A percentile compares a stretch with the other conserved stretches of the same genome.
Evolutionary conservation across 2,329 filamentous ascomycete species (phyloP).

Genomic region (Sclerotinia trifoliorum): DNA sequence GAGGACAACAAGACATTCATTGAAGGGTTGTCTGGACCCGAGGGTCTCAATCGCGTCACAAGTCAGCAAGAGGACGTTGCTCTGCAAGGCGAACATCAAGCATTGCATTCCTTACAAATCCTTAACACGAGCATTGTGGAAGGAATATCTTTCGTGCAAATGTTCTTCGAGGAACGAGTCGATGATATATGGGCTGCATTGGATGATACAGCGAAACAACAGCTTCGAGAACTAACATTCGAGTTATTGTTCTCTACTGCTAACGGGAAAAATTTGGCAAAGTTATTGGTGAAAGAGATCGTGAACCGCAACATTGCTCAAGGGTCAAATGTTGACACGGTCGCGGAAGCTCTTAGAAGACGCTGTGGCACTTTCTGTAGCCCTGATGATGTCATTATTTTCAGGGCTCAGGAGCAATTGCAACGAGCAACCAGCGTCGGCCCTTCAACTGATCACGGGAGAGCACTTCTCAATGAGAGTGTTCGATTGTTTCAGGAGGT

Average conservation of each 20-base stretch:
- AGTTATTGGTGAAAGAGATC: conserved; percentile 93
- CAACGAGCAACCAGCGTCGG: conserved; percentile 82
- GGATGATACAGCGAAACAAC: conserved; percentile 65
- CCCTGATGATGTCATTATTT: conserved; percentile 93
- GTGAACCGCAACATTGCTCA: conserved; percentile 97
- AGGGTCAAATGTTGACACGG: conserved; percentile 94
- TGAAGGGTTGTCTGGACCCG: conserved; percentile 87
- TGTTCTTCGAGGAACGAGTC: conserved; percentile 90
- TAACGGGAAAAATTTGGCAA: conserved; percentile 83
- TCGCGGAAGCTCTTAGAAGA: conserved; percentile 88
- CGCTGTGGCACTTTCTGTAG: conserved; percentile 97
- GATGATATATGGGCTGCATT: conserved; percentile 81
- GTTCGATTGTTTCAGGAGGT: conserved; percentile 85
- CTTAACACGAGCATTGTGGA: conserved; percentile 90
- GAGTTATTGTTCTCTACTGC: conserved; percentile 80
- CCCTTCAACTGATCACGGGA: conserved; percentile 70
- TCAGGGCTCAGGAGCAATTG: conserved; percentile 94
- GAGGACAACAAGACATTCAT: conserved; percentile 87
- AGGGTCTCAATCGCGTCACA: conserved; percentile 73
- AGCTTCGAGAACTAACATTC: conserved; percentile 76
- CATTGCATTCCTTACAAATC: conserved; percentile 79
- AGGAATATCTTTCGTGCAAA: conserved; percentile 92
- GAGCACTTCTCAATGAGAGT: conserved; percentile 83
- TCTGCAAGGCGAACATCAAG: conserved; percentile 90
- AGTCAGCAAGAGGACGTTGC: conserved; percentile 90